Percentiles rank a stretch among this genome's conserved stretches.
Evolutionary conservation across 1,284 basidiomycete genomes (phyloP).

Genomic region (Athelia sp.): DNA sequence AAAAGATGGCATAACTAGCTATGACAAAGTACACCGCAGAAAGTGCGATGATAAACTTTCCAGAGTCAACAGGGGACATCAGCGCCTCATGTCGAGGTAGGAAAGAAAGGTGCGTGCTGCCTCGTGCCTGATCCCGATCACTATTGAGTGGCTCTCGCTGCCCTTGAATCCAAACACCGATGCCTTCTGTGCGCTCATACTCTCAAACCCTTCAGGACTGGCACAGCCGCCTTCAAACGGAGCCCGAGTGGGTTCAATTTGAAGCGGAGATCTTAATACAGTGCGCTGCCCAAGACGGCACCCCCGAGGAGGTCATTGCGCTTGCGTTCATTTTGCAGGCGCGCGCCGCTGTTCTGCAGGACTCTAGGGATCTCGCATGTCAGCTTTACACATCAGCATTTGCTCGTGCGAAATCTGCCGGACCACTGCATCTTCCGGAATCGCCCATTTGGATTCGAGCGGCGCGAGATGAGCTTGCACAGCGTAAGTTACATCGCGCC

Average conservation of each 20-base stretch:
- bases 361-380: neutral
- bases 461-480: neutral
- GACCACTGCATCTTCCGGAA: neutral
- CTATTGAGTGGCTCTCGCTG: no score
- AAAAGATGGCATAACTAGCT: conserved; percentile 58
- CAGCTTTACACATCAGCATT: neutral
- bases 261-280: neutral
- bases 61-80: no score
- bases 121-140: no score
- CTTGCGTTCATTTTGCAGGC: neutral
- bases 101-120: no score
- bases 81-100: no score
- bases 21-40: conserved; percentile 51
- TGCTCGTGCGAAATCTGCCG: neutral
- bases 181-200: neutral
- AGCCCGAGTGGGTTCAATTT: neutral
- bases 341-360: neutral
- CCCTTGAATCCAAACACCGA: no score
- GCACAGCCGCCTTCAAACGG: neutral
- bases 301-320: neutral
- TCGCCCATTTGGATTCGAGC: neutral
- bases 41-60: conserved; percentile 43
- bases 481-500: no score
- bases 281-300: neutral
- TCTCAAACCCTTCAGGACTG: neutral